Evolutionary conservation across 371 early-diverging fungal genomes (phyloP), one percentile per base, ranked within the genome.

Genomic region (Mortierella sp.): DNA sequence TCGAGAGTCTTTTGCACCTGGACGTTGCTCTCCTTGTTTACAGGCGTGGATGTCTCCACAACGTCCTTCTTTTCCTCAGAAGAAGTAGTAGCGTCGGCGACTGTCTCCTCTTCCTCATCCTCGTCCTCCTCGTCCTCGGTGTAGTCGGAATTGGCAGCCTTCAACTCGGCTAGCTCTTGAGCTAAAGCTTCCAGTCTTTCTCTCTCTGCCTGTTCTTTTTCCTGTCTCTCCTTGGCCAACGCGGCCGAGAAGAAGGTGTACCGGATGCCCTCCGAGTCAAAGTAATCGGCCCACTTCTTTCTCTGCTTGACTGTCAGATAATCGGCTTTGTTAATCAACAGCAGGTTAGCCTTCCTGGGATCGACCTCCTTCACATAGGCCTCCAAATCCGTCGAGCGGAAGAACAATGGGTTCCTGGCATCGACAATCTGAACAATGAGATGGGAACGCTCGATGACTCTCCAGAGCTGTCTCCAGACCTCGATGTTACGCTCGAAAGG

Each of bases 391-490:
- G 88, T 86, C 52, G 92, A 93, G 47, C 97, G 86, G 84, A 99
- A 99, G 56, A 99, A 84, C 54, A 97, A 70, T 1, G 99, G 99
- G 83, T 99, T 97, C 60, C 99, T 89, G 19, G 97, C 97, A 86
- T 99, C 99, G n/a, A 99, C 98, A 64, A 99, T 99, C 83, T 99
- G 99, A 23, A 99, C 96, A 30, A 99, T 88, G 64, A 98, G 62
- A 63, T 99, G 95, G 32, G 97, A 95, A 56, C 97, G 87, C 81
- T 99, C 99, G 79, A 99, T 94, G 42, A 99, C 99, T 30, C 99
- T 89, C 99, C 99, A 99, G 53, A 99, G 87, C 82, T 99, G 99
- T 51, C 99, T 89, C 99, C 99, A 99, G 31, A 99, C 96, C 85
- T 99, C 99, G 26, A 99, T 70, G 82, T 99, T 99, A 68, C 96